phyloP scores from a whole-genome alignment of 2,329 filamentous ascomycete genomes.

The Cercospora beticola region DNA sequence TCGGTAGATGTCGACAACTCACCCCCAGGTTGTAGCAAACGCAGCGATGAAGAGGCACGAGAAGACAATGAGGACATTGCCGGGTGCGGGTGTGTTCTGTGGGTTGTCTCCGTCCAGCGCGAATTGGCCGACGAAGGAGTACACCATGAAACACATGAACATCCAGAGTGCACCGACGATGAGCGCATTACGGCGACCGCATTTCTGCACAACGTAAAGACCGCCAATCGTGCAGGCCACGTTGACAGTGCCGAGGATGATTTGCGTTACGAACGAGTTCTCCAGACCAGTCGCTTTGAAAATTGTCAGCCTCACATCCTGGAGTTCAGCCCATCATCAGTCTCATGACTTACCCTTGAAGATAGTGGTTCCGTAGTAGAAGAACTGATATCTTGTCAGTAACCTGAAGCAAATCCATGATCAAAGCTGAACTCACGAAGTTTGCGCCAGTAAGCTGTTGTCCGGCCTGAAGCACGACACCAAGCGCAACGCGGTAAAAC shows the following conservation, averaged over 20 bases:
- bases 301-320: constrained; percentile 27
- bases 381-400: constrained; percentile 21
- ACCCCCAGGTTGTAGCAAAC: constrained; percentile 40
- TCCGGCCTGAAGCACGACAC: constrained; percentile 35
- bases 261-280: constrained; percentile 49
- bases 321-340: background rate
- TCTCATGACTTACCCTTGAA: background rate
- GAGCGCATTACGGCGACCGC: constrained; percentile 49
- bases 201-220: constrained; percentile 51
- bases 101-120: constrained; percentile 25
- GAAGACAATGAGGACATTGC: constrained; percentile 40
- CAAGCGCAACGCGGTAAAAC: constrained; percentile 36
- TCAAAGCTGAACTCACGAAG: constrained; percentile 35
- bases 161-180: constrained; percentile 47
- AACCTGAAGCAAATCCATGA: background rate
- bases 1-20: background rate
- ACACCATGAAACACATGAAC: constrained; percentile 62
- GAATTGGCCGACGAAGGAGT: constrained; percentile 41
- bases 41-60: constrained; percentile 40
- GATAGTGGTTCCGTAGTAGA: constrained; percentile 32
- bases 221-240: constrained; percentile 50
- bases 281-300: constrained; percentile 39
- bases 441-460: constrained; percentile 46
- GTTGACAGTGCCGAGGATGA: constrained; percentile 52
- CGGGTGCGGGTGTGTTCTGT: constrained; percentile 30